Evolutionary conservation across 2,329 filamentous ascomycete genomes (phyloP).

Genomic region (Aphanocladium album): DNA sequence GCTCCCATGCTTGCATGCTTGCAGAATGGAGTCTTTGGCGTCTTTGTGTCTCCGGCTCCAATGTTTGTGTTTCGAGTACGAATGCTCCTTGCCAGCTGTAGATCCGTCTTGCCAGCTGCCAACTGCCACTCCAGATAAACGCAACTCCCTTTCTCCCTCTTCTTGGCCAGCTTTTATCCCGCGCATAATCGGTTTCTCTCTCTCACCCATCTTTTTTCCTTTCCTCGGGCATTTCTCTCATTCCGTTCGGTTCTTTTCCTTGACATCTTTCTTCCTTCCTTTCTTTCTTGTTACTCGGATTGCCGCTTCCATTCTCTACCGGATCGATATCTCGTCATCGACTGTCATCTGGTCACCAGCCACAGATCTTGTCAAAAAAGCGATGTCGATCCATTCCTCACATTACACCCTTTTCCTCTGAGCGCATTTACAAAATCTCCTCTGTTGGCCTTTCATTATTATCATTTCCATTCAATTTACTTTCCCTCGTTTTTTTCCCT

Average conservation of each 20-base stretch:
- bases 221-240: not conserved
- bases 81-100: slow-evolving; percentile 10
- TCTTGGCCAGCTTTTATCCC: not conserved
- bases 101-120: slow-evolving; percentile 2
- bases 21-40: not conserved
- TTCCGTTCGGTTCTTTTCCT: not conserved
- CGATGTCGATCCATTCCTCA: slow-evolving; percentile 13
- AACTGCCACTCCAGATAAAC: not conserved
- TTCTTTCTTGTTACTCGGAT: not conserved
- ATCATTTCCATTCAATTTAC: not conserved
- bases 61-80: slow-evolving; percentile 11
- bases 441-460: not conserved
- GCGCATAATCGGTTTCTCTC: not conserved
- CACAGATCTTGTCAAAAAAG: not conserved
- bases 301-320: not conserved
- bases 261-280: too few relatives aligned
- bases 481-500: not conserved
- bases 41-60: not conserved
- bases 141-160: not conserved
- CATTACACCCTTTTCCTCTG: not conserved
- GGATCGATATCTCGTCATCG: not conserved
- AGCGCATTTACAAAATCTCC: not conserved
- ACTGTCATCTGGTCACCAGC: not conserved
- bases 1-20: not conserved
- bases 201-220: not conserved